Conservation (phyloP, 495 filamentous ascomycete species). For the Filosporella fistucella region DNA sequence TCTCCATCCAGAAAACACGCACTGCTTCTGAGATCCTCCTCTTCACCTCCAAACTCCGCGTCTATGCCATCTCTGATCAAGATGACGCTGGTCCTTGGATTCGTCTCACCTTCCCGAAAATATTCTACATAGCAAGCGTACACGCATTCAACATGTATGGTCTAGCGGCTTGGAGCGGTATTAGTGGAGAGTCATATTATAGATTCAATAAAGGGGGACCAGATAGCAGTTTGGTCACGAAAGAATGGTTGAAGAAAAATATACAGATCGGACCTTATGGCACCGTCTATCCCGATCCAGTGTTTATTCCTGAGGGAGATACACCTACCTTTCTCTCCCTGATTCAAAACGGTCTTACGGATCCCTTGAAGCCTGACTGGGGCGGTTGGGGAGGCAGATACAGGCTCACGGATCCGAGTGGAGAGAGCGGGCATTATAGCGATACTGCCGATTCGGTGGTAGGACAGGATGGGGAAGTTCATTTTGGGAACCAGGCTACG, state of each 20-base stretch:
- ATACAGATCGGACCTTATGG: conserved; percentile 41
- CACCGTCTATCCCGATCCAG: conserved; percentile 34
- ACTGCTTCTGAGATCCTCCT: conserved; percentile 24
- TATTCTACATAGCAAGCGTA: conserved; percentile 41
- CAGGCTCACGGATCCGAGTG: conserved; percentile 19
- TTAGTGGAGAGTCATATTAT: conserved; percentile 40
- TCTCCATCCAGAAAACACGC: conserved; percentile 27
- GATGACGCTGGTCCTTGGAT: conserved; percentile 47
- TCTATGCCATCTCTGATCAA: conserved; percentile 46
- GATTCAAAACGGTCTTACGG: conserved; percentile 43
- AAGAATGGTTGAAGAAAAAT: conserved; percentile 41
- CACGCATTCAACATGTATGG: conserved; percentile 46
- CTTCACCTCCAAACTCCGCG: conserved; percentile 34
- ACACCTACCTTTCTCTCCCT: conserved; percentile 42
- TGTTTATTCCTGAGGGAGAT: conserved; percentile 42
- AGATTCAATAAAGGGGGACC: conserved; percentile 40
- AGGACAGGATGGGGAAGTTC: conserved; percentile 31
- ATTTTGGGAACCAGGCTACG: conserved; percentile 40
- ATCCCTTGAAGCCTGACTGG: conserved; percentile 37
- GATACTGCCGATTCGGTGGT: conserved; percentile 37
- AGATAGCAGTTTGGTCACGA: conserved; percentile 32
- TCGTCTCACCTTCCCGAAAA: conserved; percentile 35
- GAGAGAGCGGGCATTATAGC: conserved; percentile 30
- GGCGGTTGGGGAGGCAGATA: conserved; percentile 47
- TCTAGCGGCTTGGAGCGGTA: conserved; percentile 42